Evolutionary conservation across 352 stramenopile genomes (phyloP).

Genomic region (Aphanomyces cochlioides): DNA sequence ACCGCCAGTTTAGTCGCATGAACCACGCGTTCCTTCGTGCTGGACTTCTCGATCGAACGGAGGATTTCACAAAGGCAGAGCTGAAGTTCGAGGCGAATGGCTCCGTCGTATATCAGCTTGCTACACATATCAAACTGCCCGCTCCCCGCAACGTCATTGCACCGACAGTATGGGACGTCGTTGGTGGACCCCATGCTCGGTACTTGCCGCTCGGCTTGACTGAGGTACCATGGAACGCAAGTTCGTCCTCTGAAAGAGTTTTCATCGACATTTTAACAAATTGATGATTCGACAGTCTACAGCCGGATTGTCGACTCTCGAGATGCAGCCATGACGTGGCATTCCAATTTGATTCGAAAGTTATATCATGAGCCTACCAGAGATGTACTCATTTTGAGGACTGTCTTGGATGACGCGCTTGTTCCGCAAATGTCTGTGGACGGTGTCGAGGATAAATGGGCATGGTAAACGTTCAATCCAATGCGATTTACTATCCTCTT

Average conservation of each 20-base stretch:
- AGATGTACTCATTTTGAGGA: not conserved
- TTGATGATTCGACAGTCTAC: slow-evolving; percentile 9
- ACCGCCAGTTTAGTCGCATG: slow-evolving; percentile 3
- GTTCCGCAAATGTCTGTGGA: not conserved
- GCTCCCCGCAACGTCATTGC: not conserved
- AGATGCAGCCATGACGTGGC: too few relatives aligned
- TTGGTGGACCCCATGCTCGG: not conserved
- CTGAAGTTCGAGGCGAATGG: not conserved
- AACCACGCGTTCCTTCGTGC: not conserved
- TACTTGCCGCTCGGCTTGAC: not conserved
- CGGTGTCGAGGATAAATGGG: not conserved
- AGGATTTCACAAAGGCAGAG: not conserved
- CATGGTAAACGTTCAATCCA: not conserved
- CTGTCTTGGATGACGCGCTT: not conserved
- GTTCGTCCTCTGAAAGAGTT: too few relatives aligned
- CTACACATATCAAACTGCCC: not conserved
- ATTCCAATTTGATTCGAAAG: slow-evolving; percentile 12
- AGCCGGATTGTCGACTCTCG: too few relatives aligned
- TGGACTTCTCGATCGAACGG: not conserved
- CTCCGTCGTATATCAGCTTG: too few relatives aligned
- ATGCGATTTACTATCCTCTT: too few relatives aligned
- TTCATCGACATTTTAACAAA: not conserved
- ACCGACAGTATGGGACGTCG: not conserved
- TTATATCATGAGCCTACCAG: not conserved
- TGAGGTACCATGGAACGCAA: too few relatives aligned